Evolutionary conservation across 192 early-diverging fungal species (phyloP), one percentile per base, ranked within the genome.

Genomic region (Chytriomyces sp.): DNA sequence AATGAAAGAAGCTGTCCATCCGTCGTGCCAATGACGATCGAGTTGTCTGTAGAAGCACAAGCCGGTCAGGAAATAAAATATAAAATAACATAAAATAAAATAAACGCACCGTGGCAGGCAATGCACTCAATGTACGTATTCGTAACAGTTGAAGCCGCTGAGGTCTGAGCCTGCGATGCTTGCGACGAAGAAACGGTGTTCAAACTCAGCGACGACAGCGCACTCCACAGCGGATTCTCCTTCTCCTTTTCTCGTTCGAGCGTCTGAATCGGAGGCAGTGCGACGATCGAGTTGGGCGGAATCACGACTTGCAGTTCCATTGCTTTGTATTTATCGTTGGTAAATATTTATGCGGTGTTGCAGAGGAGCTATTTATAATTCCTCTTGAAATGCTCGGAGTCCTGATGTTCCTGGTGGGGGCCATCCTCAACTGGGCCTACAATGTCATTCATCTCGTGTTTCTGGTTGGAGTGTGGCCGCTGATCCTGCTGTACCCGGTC

Each of bases 1-100:
- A 90, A 94, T 75, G 92, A 92, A 10, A 92, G 74, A 57, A 95
- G 49, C 45, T 86, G 81, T 9, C 93, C 93, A 80, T 93, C 91
- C 1, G 90, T 90, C 43, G 92, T 92, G 2, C 94, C 94, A 44
- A 94, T 74, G 59, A 93, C 93, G 23, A 95, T 77, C 69, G 92
- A 84, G 72, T 87, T 89, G 50, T 91, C 93, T 94, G 63, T 59
- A n/a, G n/a, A 44, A 71, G 18, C 1, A 9, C 65, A 47, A 44
- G 44, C 7, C 3, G 2, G 46, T 10, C 18, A 44, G 8, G 26
- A 11, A 1, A 69, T 2, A 13, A 13, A 69, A 69, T 16, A 57
- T 11, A 57, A 13, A n/a, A 20, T 57, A 20, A 57, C 18, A 57
- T 1, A 57, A 13, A 57, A 20, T n/a, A n/a, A 20, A 20, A 57